phyloP scores from a whole-genome alignment of 352 stramenopile genomes.

The Pythium apleroticum region DNA sequence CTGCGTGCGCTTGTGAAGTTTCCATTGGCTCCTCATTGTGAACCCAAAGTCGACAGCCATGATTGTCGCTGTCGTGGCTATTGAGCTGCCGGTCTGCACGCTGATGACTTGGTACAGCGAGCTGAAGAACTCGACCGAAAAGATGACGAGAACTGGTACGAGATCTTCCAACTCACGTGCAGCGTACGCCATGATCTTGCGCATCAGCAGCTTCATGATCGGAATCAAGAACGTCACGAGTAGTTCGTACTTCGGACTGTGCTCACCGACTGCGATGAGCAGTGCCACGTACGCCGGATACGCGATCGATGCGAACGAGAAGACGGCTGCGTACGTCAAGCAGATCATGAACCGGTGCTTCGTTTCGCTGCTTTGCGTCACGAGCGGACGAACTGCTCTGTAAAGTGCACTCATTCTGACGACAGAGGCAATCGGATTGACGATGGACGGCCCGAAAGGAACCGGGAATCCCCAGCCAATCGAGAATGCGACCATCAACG shows the following conservation, averaged over 20 bases:
- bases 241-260: background rate
- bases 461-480: background rate
- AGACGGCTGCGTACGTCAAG: background rate
- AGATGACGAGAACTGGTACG: conserved; percentile 26
- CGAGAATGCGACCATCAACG: background rate
- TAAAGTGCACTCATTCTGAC: background rate
- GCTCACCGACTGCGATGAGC: background rate
- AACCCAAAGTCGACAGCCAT: conserved; percentile 6
- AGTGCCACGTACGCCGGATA: conserved; percentile 9
- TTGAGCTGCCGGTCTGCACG: conserved; percentile 33
- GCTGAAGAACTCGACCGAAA: conserved; percentile 39
- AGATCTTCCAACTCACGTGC: conserved; percentile 27
- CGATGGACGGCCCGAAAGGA: conserved; percentile 1
- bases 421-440: background rate
- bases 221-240: conserved; percentile 1
- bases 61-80: conserved; percentile 19
- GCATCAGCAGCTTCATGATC: background rate
- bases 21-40: background rate
- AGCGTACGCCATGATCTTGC: background rate
- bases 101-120: conserved; percentile 30
- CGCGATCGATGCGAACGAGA: background rate
- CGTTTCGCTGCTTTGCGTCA: background rate
- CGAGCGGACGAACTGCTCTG: background rate
- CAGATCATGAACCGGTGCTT: background rate
- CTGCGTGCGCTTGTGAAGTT: background rate